These are phyloP conservation scores for Pinus tabuliformis DNA, from an alignment of 75 land plant species.

Conservation along the genomic window DNA sequence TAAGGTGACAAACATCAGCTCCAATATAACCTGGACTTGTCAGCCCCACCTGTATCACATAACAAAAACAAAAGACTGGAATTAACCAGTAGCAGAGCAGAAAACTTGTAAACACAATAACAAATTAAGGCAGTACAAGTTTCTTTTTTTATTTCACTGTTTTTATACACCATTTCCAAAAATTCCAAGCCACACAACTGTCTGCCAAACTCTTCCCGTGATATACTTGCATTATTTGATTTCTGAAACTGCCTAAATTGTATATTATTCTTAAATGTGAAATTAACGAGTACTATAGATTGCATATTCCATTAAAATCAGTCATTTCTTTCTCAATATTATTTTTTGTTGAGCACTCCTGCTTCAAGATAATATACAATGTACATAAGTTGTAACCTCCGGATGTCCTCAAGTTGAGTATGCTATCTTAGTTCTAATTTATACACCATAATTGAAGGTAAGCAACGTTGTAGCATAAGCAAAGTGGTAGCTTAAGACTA, in stretches of 20 bases:
- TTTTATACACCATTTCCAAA: background rate
- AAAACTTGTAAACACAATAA: background rate
- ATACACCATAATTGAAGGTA: no score
- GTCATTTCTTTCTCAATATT: background rate
- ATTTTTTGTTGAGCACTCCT: background rate
- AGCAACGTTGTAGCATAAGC: background rate
- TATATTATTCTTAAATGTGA: background rate
- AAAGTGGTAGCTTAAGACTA: background rate
- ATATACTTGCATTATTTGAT: background rate
- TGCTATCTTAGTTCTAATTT: background rate
- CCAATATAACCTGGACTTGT: conserved; percentile 98
- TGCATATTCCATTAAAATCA: background rate
- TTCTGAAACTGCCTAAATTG: background rate
- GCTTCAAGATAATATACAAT: background rate
- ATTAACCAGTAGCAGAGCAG: background rate
- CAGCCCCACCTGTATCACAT: conserved; percentile 81
- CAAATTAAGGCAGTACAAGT: background rate
- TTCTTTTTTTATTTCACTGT: background rate
- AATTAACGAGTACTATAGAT: background rate
- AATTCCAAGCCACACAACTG: background rate
- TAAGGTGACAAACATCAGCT: conserved; percentile 99
- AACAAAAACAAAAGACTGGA: background rate
- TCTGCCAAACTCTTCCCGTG: background rate
- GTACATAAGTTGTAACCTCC: background rate
- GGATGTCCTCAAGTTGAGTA: background rate